Evolutionary conservation across 2,329 filamentous ascomycete species (phyloP).

Genomic region (Iodosphaeria phyllophila): DNA sequence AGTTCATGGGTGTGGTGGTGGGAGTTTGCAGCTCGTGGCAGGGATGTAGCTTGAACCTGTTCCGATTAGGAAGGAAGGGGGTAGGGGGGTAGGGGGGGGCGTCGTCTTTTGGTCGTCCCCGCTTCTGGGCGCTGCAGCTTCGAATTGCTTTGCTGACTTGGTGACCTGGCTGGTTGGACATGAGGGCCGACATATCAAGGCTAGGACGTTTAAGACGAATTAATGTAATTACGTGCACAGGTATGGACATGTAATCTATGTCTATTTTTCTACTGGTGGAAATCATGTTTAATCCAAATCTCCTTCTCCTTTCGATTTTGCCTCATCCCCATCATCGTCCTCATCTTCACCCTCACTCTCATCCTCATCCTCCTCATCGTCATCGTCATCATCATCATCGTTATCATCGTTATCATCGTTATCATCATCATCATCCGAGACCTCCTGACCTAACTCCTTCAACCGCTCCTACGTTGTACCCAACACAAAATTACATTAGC

Average conservation of each 20-base stretch:
- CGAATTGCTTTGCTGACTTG: no score
- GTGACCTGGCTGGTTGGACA: no score
- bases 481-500: slow-evolving; percentile 6
- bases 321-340: no score
- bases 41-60: no score
- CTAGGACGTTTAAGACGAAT: neutral
- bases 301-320: neutral
- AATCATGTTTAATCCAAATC: neutral
- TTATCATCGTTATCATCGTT: slow-evolving; percentile 37
- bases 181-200: neutral
- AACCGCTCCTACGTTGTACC: slow-evolving; percentile 41
- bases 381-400: slow-evolving; percentile 26
- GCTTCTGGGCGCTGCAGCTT: no score
- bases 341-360: slow-evolving; percentile 2
- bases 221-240: neutral
- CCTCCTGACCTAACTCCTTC: slow-evolving; percentile 44
- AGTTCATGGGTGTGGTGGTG: no score
- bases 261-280: neutral
- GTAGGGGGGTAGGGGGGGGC: no score
- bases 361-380: slow-evolving; percentile 13
- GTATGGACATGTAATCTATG: slow-evolving; percentile 1
- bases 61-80: no score
- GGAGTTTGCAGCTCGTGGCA: no score
- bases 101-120: no score
- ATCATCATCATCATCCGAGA: slow-evolving; percentile 62